Conservation (phyloP, 2,329 filamentous ascomycete species). For the Verruconis gallopava region DNA sequence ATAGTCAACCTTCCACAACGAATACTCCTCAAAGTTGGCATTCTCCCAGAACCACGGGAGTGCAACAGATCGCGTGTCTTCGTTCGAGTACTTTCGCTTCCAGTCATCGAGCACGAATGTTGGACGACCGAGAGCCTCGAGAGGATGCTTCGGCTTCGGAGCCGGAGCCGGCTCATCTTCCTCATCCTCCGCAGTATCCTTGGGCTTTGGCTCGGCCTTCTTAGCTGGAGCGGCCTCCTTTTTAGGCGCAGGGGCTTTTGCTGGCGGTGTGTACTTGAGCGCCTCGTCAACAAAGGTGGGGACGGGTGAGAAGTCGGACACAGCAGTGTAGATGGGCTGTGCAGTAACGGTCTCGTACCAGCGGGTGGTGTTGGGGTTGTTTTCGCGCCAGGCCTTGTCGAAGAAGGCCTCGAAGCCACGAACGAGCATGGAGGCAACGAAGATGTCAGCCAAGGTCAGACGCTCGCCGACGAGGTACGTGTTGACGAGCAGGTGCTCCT, state of each 20-base stretch:
- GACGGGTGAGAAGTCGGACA: slow-evolving; percentile 51
- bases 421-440: slow-evolving; percentile 62
- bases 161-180: slow-evolving; percentile 47
- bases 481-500: slow-evolving; percentile 81
- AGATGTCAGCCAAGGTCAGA: slow-evolving; percentile 91
- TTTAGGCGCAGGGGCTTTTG: slow-evolving; percentile 58
- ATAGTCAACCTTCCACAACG: slow-evolving; percentile 87
- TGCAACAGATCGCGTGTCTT: slow-evolving; percentile 66
- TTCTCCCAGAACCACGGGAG: slow-evolving; percentile 99
- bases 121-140: slow-evolving; percentile 70
- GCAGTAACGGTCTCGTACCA: slow-evolving; percentile 93
- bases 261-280: slow-evolving; percentile 60
- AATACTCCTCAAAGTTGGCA: slow-evolving; percentile 88
- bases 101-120: slow-evolving; percentile 84
- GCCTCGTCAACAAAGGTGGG: slow-evolving; percentile 70
- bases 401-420: slow-evolving; percentile 92
- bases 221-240: slow-evolving; percentile 30
- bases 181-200: slow-evolving; percentile 44
- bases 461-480: slow-evolving; percentile 98
- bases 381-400: slow-evolving; percentile 73
- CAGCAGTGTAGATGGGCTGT: slow-evolving; percentile 79
- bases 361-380: slow-evolving; percentile 75
- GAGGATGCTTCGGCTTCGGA: slow-evolving; percentile 93
- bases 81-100: slow-evolving; percentile 99
- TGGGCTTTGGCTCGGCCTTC: slow-evolving; percentile 37